A percentile compares a stretch with the other conserved stretches of the same genome.
phyloP scores from a whole-genome alignment of 1,139 yeast species.

The Barnettozyma hawaiiensis region DNA sequence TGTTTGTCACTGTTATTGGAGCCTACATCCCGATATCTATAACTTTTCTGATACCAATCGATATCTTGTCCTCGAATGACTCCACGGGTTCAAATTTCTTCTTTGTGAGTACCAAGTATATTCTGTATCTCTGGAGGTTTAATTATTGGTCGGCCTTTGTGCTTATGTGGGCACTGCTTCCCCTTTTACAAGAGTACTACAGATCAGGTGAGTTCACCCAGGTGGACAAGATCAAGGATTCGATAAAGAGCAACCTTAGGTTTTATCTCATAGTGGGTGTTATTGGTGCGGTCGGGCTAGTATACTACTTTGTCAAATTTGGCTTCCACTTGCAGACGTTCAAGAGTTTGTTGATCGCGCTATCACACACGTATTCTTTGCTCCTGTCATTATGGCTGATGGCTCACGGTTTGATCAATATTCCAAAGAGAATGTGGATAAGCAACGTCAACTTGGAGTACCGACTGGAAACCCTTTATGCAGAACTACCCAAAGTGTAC shows the following conservation, averaged over 20 bases:
- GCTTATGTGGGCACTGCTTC: constrained; percentile 70
- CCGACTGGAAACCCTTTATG: constrained; percentile 42
- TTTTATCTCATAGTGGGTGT: constrained; percentile 57
- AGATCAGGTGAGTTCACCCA: constrained; percentile 61
- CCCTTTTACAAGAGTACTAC: constrained; percentile 66
- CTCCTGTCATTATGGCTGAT: constrained; percentile 74
- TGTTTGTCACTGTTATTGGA: constrained; percentile 34
- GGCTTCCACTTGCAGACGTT: constrained; percentile 55
- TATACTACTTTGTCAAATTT: constrained; percentile 56
- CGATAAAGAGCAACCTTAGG: constrained; percentile 49
- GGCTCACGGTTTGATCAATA: constrained; percentile 72
- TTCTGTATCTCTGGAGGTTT: constrained; percentile 59
- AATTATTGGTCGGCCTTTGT: constrained; percentile 78
- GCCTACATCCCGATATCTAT: constrained; percentile 51
- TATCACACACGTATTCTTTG: constrained; percentile 76
- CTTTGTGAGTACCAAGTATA: constrained; percentile 41
- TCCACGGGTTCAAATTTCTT: constrained; percentile 28
- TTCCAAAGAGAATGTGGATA: constrained; percentile 56
- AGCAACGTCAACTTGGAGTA: constrained; percentile 35
- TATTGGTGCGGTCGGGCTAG: constrained; percentile 46
- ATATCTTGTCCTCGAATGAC: constrained; percentile 38
- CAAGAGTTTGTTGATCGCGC: constrained; percentile 65
- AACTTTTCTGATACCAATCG: constrained; percentile 51
- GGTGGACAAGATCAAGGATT: constrained; percentile 44
- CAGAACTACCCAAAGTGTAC: constrained; percentile 50